Evolutionary conservation across 2,329 filamentous ascomycete genomes (phyloP).

Genomic region (Colletotrichum cereale): DNA sequence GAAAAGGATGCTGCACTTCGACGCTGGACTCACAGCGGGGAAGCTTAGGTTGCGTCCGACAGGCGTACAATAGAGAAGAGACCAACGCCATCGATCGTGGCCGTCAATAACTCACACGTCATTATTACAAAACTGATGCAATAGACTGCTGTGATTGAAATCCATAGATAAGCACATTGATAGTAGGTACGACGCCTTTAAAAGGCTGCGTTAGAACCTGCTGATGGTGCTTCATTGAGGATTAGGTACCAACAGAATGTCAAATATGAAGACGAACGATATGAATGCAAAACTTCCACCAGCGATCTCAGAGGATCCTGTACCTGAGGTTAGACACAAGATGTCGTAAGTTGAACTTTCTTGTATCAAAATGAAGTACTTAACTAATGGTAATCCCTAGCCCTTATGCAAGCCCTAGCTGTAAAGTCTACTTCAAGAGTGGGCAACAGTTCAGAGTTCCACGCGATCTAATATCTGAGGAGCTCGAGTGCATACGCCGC

Average conservation of each 20-base stretch:
- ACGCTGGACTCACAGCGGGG: not conserved
- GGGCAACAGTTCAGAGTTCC: not conserved
- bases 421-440: not conserved
- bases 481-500: not conserved
- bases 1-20: not conserved
- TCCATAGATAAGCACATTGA: not conserved
- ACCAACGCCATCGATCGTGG: not conserved
- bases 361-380: not conserved
- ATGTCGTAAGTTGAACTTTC: not conserved
- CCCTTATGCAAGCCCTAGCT: not conserved
- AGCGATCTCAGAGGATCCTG: not conserved
- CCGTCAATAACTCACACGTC: too few relatives aligned
- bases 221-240: too few relatives aligned
- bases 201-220: not conserved
- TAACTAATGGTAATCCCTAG: not conserved
- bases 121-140: not conserved
- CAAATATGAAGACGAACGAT: not conserved
- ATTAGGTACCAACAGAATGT: too few relatives aligned
- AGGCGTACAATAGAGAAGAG: not conserved
- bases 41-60: not conserved
- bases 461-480: not conserved
- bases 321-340: not conserved
- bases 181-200: not conserved
- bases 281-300: not conserved
- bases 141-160: too few relatives aligned